Evolutionary conservation across 306 rosid species (phyloP).

Genomic region (Carpinus viminea): DNA sequence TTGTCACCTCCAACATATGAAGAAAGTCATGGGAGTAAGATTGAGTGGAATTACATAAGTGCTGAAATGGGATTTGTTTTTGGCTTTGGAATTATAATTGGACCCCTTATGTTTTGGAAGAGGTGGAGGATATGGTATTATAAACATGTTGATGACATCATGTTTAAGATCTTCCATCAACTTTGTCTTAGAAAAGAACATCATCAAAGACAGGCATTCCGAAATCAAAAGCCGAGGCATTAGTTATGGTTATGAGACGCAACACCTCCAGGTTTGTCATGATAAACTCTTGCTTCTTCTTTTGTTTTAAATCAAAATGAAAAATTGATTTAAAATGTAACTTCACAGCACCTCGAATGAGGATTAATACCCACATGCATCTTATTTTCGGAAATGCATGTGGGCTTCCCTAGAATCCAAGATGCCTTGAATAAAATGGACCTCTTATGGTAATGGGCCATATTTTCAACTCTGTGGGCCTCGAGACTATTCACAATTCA

Average conservation of each 20-base stretch:
- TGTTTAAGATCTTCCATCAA: constrained; percentile 19
- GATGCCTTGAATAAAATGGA: no score
- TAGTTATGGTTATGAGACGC: not conserved
- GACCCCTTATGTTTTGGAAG: constrained; percentile 22
- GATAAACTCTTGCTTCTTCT: no score
- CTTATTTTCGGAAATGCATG: not conserved
- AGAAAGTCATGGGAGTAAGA: not conserved
- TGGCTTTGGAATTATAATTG: constrained; percentile 29
- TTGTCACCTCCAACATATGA: not conserved
- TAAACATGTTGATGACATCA: constrained; percentile 17
- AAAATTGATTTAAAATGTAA: not conserved
- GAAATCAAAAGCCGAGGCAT: not conserved
- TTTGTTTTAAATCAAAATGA: no score
- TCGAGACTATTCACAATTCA: no score
- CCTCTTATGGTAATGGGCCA: no score
- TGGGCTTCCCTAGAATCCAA: no score
- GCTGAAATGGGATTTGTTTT: constrained; percentile 34
- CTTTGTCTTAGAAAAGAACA: constrained; percentile 5
- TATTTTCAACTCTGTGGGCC: no score
- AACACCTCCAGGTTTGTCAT: not conserved
- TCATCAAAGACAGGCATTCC: not conserved
- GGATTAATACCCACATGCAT: not conserved
- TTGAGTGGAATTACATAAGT: constrained; percentile 38
- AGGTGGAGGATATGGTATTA: constrained; percentile 29
- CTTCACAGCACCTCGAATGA: not conserved